Evolutionary conservation across 2,329 filamentous ascomycete species (phyloP), one percentile per base, ranked within the genome.

Genomic region (Amylocarpus encephaloides): DNA sequence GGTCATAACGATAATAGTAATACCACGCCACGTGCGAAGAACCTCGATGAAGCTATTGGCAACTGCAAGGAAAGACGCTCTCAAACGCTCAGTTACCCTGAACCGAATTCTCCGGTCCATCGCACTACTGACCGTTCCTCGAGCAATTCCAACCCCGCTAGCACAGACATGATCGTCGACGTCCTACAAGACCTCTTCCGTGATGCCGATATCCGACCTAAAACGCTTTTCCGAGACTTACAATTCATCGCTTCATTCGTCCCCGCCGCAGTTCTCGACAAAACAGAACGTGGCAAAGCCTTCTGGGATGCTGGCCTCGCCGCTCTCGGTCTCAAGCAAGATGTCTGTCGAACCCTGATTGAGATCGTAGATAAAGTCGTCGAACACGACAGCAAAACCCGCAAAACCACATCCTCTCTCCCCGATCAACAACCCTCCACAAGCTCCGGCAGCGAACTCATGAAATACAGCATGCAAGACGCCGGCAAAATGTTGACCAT

Each of bases 401-500:
- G 85, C 48, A 75, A 74, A 55, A 68, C 69, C 10, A 57, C 59
- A 2, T 44, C 53, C 5, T 54, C 58, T 1, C 36, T 54, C 5
- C 41, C 51, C 4, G 48, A 55, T n/a, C 32, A 43, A 1, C 18
- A 48, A 9, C 51, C 55, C 9, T 47, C 69, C 9, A 68, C 64
- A 38, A 70, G 71, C 9, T 60, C 59, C 15, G 62, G 61, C 15
- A 66, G 67, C 10, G 63, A 64, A 16, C 50, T 80, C 2, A 77
- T 82, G 49, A 78, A 82, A 42, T 84, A 88, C 68, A 82, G 78
- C 50, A 80, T 93, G 64, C 76, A 82, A 39, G 89, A 96, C 65
- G 92, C 90, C 0, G 91, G 87, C 2, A 82, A 79, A 59, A 93
- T 97, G 83, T 89, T 88, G 76, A 86, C 88, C 55, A 93, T 96